Evolutionary conservation across 129 eudicot species (phyloP).

Genomic region (Flaveria ramosissima): DNA sequence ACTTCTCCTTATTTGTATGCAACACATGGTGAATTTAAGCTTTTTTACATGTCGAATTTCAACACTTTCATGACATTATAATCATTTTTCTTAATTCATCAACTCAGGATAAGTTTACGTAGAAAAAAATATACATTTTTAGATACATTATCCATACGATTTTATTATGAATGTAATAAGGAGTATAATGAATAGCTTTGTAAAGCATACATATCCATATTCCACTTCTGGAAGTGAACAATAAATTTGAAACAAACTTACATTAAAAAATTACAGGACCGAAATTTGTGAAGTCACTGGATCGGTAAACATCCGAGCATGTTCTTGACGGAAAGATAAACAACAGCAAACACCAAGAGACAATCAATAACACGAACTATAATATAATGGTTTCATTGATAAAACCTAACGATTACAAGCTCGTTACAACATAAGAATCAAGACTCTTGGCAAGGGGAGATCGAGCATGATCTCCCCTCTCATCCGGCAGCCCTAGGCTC

Average conservation of each 20-base stretch:
- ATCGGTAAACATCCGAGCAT: too few species aligned
- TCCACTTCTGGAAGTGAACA: background rate
- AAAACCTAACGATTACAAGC: too few species aligned
- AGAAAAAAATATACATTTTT: too few species aligned
- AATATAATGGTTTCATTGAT: too few species aligned
- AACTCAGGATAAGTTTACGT: background rate
- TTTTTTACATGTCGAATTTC: background rate
- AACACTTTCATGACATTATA: background rate
- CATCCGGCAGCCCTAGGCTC: too few species aligned
- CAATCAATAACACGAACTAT: too few species aligned
- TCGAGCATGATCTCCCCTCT: too few species aligned
- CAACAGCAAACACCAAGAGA: too few species aligned
- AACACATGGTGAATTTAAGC: background rate
- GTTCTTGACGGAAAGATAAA: background rate
- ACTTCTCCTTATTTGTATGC: background rate
- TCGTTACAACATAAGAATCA: too few species aligned
- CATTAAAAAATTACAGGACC: background rate
- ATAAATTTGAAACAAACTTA: background rate
- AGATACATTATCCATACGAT: too few species aligned
- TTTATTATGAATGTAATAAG: too few species aligned
- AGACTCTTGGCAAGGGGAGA: too few species aligned
- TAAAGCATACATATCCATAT: background rate
- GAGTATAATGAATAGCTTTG: background rate
- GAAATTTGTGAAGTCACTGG: background rate
- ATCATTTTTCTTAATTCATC: background rate